Base-by-base conservation (phyloP, 2,329 filamentous ascomycete species). In the Sporothrix phasma region DNA sequence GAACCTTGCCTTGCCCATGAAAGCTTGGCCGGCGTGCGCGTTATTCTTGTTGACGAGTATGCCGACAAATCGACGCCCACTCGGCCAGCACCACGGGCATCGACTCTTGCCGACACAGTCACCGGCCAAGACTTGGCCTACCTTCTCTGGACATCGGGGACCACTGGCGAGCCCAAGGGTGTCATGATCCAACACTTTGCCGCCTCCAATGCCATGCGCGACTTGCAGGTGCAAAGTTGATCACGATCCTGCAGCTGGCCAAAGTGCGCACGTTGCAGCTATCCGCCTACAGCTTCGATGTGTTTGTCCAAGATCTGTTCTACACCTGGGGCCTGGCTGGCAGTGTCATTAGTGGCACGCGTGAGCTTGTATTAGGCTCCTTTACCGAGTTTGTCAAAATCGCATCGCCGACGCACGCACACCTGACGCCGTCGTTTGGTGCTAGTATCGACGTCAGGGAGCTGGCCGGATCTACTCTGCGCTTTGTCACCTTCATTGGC, bases 291-390 rank as follows among this genome's bases (percentile, higher is more conserved):
- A 76, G 71, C 22, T 77, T 77, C 58, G 75, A 77, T 64, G 75
- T 76, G 11, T 78, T 74, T 31, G 82, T 87, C 0, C 85, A 86
- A 68, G 85, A 87, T 67, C 83, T 87, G 11, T 86, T 88, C 70
- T 86, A 84, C 69, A 76, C 84, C 0, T 61, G 62, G 58, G 61
- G 61, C 7, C 43, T 68, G 37, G 64, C 59, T 1, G 84, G 86
- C 72, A 79, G 78, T 34, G 72, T 88, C n/a, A 84, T 83, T 69
- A 80, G 82, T 26, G 80, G 80, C 0, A 78, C 76, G 0, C 82
- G 84, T 64, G 81, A 85, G 63, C 74, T 82, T 17, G 72, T 87
- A 3, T 81, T 84, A 64, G 75, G 76, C 51, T 78, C 85, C 1
- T 66, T 66, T 29, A 37, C 47, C 34, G 64, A 66, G 66, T 76